Conservation (phyloP, 805 yeast genomes). For the Wickerhamomyces silvicola region DNA sequence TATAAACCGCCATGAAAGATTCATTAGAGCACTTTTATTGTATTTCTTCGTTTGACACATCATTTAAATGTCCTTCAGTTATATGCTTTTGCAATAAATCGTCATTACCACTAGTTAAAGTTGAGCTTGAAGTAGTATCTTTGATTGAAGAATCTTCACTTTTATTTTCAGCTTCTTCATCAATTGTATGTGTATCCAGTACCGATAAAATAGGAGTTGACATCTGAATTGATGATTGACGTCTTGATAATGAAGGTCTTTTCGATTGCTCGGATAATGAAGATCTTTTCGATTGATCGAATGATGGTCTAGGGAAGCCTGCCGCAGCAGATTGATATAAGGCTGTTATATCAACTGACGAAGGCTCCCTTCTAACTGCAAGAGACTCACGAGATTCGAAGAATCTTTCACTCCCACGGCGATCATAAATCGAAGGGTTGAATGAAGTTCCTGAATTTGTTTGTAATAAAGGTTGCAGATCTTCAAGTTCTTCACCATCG, state of each 20-base stretch:
- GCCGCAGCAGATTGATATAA: constrained; percentile 20
- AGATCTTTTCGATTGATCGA: too few species aligned
- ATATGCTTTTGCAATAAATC: too few species aligned
- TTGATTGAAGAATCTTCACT: constrained; percentile 9
- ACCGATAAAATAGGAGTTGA: too few species aligned
- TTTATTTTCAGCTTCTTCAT: constrained; percentile 10
- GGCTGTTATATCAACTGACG: constrained; percentile 33
- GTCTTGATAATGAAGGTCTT: too few species aligned
- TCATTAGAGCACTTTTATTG: too few species aligned
- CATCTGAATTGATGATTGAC: too few species aligned
- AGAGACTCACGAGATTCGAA: constrained; percentile 25
- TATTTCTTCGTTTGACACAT: too few species aligned
- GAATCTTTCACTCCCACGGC: neutral
- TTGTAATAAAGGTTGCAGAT: constrained; percentile 25
- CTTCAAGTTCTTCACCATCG: constrained; percentile 8
- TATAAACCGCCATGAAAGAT: neutral
- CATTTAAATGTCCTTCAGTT: too few species aligned
- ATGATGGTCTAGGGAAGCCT: too few species aligned
- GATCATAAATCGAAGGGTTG: too few species aligned
- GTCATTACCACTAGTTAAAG: neutral
- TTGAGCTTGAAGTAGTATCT: constrained; percentile 4
- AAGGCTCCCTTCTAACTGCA: constrained; percentile 18
- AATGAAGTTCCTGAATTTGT: constrained; percentile 4
- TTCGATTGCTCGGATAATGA: too few species aligned
- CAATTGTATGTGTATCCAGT: constrained; percentile 2